These are phyloP conservation scores for Alnus glutinosa DNA, from an alignment of 306 rosid species.

Conservation along the genomic window DNA sequence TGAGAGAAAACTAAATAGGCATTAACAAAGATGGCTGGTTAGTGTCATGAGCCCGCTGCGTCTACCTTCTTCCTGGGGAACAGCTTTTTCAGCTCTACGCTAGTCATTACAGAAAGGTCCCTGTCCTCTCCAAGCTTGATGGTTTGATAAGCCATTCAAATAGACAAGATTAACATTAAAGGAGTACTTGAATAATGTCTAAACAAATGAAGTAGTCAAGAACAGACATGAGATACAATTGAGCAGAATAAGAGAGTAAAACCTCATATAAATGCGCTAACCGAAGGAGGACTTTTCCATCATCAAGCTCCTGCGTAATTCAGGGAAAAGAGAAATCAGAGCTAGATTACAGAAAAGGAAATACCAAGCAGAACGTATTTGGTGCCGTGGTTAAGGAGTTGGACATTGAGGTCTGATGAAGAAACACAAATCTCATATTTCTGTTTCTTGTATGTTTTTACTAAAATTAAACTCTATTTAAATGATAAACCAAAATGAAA, in stretches of 20 bases:
- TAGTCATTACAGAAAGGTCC: constrained; percentile 58
- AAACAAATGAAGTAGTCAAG: neutral
- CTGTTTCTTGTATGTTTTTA: neutral
- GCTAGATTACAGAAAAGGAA: neutral
- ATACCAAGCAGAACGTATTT: neutral
- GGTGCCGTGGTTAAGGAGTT: no score
- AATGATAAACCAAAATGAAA: neutral
- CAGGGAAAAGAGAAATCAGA: constrained; percentile 13
- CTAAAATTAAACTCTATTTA: neutral
- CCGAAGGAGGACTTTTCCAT: constrained; percentile 67
- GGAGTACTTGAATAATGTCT: neutral
- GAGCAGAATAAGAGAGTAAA: constrained; percentile 11
- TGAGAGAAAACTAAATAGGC: constrained; percentile 2
- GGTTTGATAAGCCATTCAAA: constrained; percentile 34
- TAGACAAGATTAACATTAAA: constrained; percentile 14
- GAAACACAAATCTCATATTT: neutral
- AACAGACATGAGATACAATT: neutral
- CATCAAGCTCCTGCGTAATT: constrained; percentile 60
- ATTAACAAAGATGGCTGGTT: neutral
- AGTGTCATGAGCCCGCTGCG: constrained; percentile 1
- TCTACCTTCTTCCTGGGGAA: constrained; percentile 72
- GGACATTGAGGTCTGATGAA: neutral
- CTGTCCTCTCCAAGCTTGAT: constrained; percentile 77
- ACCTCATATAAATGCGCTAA: constrained; percentile 83
- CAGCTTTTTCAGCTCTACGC: constrained; percentile 70